These are phyloP conservation scores for Wallacemonas sp. DNA, from an alignment of 208 protist species.

Conservation along the genomic window DNA sequence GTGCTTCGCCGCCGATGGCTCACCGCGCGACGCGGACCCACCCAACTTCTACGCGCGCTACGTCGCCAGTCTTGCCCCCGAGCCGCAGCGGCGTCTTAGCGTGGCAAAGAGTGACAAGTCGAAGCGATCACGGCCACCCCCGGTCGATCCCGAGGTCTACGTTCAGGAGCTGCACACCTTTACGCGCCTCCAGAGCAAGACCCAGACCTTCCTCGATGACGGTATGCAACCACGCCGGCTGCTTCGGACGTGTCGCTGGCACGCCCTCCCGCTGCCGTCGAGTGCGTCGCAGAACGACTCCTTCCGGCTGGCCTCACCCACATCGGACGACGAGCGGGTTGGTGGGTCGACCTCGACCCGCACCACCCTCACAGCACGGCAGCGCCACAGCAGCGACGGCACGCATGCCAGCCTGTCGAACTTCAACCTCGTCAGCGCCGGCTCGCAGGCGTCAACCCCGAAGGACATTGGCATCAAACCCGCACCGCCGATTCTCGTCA, in stretches of 20 bases:
- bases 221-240: background rate
- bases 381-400: too few relatives aligned
- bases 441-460: background rate
- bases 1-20: background rate
- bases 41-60: constrained; percentile 5
- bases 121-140: background rate
- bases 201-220: background rate
- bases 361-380: too few relatives aligned
- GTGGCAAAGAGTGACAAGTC: background rate
- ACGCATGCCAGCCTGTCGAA: background rate
- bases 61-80: background rate
- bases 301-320: background rate
- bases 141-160: constrained; percentile 4
- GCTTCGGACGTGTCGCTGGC: background rate
- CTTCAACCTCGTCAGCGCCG: background rate
- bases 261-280: background rate
- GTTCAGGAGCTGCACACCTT: constrained; percentile 11
- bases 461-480: constrained; percentile 5
- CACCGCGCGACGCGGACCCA: background rate
- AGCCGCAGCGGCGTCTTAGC: background rate
- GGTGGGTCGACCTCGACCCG: background rate
- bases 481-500: constrained; percentile 5
- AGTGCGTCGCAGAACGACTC: background rate
- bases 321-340: background rate
- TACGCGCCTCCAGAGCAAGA: background rate